These are phyloP conservation scores for Nemania serpens DNA, from an alignment of 2,329 filamentous ascomycete species.

Conservation along the genomic window DNA sequence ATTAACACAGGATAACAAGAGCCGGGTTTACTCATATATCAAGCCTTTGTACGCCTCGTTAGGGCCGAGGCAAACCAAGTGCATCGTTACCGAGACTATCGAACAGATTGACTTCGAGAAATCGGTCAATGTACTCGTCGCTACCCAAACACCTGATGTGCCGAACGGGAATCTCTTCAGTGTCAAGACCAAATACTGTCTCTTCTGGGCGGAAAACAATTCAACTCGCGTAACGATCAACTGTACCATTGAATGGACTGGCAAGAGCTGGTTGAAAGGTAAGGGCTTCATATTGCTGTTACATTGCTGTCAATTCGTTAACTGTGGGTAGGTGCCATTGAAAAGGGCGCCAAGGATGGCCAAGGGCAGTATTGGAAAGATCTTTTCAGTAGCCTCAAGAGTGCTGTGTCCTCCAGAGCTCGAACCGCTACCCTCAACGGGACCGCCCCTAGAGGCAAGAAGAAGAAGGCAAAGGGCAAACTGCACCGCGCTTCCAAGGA, in stretches of 20 bases:
- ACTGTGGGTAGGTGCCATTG: conserved; percentile 75
- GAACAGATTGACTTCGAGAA: conserved; percentile 87
- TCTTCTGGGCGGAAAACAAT: conserved; percentile 90
- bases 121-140: conserved; percentile 78
- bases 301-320: conserved; percentile 31
- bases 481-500: conserved; percentile 51
- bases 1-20: conserved; percentile 73
- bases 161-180: conserved; percentile 90
- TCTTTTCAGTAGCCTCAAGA: conserved; percentile 73
- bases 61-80: conserved; percentile 93
- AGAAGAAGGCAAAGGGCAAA: conserved; percentile 61
- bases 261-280: conserved; percentile 98
- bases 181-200: conserved; percentile 91
- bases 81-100: conserved; percentile 83
- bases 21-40: conserved; percentile 81
- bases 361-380: conserved; percentile 84
- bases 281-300: conserved; percentile 37
- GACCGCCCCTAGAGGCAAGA: conserved; percentile 62
- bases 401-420: conserved; percentile 70
- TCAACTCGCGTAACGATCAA: conserved; percentile 84
- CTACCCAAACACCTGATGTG: conserved; percentile 91
- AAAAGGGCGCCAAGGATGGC: conserved; percentile 92
- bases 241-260: conserved; percentile 92
- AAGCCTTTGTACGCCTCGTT: conserved; percentile 85
- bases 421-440: conserved; percentile 55